Percentiles rank a stretch among this genome's conserved stretches.
Conservation (phyloP, 148 eudicot genomes). For the Rhododendron ovatum region DNA sequence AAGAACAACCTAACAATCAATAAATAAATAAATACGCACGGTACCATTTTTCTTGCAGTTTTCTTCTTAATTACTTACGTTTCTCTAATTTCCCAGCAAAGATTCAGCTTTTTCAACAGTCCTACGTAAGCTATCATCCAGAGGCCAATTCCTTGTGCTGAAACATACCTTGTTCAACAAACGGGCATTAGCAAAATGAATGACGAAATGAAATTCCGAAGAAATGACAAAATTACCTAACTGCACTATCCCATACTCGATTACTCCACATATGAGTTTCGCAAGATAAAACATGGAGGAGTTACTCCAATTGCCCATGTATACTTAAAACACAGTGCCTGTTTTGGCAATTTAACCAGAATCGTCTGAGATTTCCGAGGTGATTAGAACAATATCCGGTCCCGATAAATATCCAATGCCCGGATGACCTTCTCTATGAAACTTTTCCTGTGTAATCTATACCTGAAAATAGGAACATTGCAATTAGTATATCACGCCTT, state of each 20-base stretch:
- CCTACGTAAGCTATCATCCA: not conserved
- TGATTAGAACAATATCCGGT: constrained; percentile 44
- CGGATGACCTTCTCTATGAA: constrained; percentile 75
- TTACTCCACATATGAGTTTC: not conserved
- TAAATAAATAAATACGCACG: not conserved
- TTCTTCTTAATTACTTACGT: too few relatives aligned
- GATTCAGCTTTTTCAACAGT: not conserved
- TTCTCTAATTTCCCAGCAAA: not conserved
- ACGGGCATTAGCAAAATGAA: not conserved
- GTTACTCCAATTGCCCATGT: not conserved
- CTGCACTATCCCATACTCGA: not conserved
- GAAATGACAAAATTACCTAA: not conserved
- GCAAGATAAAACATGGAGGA: not conserved
- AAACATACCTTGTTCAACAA: not conserved
- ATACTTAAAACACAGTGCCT: not conserved
- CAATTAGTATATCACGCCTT: not conserved
- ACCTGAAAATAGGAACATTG: constrained; percentile 49
- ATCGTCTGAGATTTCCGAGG: not conserved
- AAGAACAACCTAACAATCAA: not conserved
- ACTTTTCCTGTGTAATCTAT: constrained; percentile 77
- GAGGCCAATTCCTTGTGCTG: not conserved
- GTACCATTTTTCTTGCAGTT: not conserved
- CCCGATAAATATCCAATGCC: constrained; percentile 79
- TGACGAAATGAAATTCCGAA: not conserved
- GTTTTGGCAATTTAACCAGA: not conserved